These are phyloP conservation scores for Trypanosoma cruzi DNA, from an alignment of 208 protist species.

Conservation along the genomic window DNA sequence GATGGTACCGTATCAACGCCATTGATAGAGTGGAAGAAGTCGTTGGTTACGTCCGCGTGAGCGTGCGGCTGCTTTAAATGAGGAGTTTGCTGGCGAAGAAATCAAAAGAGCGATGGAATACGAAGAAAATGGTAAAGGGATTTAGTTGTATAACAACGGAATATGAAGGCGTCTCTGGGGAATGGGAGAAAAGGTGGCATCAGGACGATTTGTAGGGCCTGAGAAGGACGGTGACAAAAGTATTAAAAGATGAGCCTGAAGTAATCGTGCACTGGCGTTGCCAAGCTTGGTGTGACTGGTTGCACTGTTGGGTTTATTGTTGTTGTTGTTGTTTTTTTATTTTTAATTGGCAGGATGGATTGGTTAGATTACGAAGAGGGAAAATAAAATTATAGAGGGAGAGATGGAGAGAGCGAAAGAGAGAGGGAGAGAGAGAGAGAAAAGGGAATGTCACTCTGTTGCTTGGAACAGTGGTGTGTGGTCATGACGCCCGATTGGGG, in stretches of 20 bases:
- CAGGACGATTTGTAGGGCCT: too few relatives aligned
- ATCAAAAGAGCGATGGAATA: neutral
- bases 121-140: neutral
- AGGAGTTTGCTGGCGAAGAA: neutral
- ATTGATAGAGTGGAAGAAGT: conserved; percentile 36
- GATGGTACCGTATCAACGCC: conserved; percentile 68
- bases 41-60: conserved; percentile 69
- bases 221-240: too few relatives aligned
- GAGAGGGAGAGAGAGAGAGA: neutral
- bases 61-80: conserved; percentile 43
- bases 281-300: neutral
- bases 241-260: too few relatives aligned
- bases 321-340: too few relatives aligned
- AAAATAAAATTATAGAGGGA: conserved; percentile 7
- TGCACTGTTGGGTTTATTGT: neutral
- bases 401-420: neutral
- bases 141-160: too few relatives aligned
- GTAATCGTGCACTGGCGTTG: neutral
- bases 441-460: too few relatives aligned
- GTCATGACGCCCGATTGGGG: too few relatives aligned
- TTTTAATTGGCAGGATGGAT: neutral
- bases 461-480: too few relatives aligned
- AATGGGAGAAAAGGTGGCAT: too few relatives aligned
- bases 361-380: conserved; percentile 4
- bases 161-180: too few relatives aligned